Conservation (phyloP, 805 yeast genomes). For the Metschnikowia chrysomelidarum region DNA sequence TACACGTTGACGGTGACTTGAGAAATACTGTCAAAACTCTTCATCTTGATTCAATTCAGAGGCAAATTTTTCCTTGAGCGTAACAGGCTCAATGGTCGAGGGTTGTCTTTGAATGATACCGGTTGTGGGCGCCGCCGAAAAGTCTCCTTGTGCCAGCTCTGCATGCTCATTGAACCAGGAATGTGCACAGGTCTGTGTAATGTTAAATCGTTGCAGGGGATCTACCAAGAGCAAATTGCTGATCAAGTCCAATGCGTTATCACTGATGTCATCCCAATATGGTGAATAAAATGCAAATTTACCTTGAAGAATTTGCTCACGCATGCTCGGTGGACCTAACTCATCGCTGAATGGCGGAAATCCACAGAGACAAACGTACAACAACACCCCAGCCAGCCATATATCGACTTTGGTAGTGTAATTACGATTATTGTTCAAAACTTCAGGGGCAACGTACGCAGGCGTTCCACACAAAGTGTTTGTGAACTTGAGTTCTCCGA, state of each 20-base stretch:
- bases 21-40: too few species aligned
- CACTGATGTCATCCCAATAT: conserved; percentile 72
- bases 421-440: conserved; percentile 51
- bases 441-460: conserved; percentile 85
- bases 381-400: conserved; percentile 79
- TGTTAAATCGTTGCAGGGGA: conserved; percentile 43
- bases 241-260: conserved; percentile 63
- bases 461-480: conserved; percentile 85
- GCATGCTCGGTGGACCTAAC: conserved; percentile 74
- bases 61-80: conserved; percentile 18
- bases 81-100: conserved; percentile 13
- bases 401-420: conserved; percentile 74
- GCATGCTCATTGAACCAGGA: conserved; percentile 39
- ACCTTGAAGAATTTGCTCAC: conserved; percentile 67
- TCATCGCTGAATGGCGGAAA: conserved; percentile 87
- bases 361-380: conserved; percentile 79
- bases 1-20: too few species aligned
- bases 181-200: conserved; percentile 39
- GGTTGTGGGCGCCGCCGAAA: background rate
- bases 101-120: conserved; percentile 4
- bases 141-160: background rate
- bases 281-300: conserved; percentile 75
- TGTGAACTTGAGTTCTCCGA: conserved; percentile 72
- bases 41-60: conserved; percentile 12
- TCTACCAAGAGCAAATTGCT: conserved; percentile 57